Percentiles rank a stretch among this genome's conserved stretches.
phyloP scores from a whole-genome alignment of 2,329 filamentous ascomycete species.

The Ophiosphaerella korrae region DNA sequence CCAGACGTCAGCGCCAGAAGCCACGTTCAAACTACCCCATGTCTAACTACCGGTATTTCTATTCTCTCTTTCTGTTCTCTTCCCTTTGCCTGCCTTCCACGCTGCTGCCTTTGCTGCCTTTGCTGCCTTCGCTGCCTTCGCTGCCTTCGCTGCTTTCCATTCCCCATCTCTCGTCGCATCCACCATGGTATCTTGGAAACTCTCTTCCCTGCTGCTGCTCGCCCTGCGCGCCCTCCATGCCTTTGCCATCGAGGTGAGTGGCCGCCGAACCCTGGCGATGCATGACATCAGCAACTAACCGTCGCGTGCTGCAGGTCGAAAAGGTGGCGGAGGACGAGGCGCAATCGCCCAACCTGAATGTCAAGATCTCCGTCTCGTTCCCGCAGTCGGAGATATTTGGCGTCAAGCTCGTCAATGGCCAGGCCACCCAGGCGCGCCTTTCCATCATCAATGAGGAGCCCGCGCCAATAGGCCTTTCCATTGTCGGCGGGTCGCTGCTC shows the following conservation, averaged over 20 bases:
- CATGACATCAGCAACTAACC: constrained; percentile 44
- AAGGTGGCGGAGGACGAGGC: constrained; percentile 57
- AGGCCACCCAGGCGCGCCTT: constrained; percentile 80
- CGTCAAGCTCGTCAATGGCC: constrained; percentile 93
- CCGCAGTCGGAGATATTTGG: constrained; percentile 81
- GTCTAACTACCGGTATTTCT: constrained; percentile 9
- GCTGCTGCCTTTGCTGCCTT: no score
- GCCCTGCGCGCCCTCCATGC: constrained; percentile 71
- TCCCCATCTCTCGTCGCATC: constrained; percentile 20
- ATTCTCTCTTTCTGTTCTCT: constrained; percentile 12
- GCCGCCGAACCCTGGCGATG: constrained; percentile 44
- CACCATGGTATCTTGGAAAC: constrained; percentile 74
- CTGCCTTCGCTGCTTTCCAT: constrained; percentile 16
- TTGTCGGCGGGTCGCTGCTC: constrained; percentile 76
- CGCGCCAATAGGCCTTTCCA: constrained; percentile 72
- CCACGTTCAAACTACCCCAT: constrained; percentile 37
- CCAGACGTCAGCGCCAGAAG: constrained; percentile 31
- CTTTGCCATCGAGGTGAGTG: constrained; percentile 62
- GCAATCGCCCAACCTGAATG: constrained; percentile 64
- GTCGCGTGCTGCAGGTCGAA: constrained; percentile 36
- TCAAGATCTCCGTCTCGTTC: constrained; percentile 63
- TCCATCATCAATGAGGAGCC: constrained; percentile 85
- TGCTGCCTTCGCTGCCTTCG: no score
- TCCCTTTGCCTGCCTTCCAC: background rate
- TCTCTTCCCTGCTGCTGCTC: constrained; percentile 73